Evolutionary conservation across 176 grass and related monocot genomes (phyloP).

Genomic region (Calamus simplicifolius): DNA sequence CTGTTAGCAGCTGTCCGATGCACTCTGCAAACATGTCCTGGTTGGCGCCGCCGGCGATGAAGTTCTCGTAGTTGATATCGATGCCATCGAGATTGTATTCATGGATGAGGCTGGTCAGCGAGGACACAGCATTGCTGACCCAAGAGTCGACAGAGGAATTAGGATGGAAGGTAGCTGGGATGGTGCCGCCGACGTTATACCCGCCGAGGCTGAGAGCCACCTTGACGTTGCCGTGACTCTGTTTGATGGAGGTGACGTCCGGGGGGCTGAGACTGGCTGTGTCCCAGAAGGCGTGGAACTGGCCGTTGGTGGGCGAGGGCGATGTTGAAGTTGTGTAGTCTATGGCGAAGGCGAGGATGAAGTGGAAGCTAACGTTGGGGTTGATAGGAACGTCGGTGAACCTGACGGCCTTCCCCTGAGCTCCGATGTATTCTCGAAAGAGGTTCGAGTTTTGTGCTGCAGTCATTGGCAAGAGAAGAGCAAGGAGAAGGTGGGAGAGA

Average conservation of each 20-base stretch:
- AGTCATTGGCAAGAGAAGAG: slow-evolving; percentile 15
- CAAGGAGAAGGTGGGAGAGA: slow-evolving; percentile 22
- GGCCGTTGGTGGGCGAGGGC: slow-evolving; percentile 48
- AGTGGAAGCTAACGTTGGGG: slow-evolving; percentile 40
- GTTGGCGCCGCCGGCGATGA: slow-evolving; percentile 28
- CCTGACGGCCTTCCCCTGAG: slow-evolving; percentile 43
- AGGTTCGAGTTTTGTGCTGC: slow-evolving; percentile 45
- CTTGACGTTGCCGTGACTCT: slow-evolving; percentile 45
- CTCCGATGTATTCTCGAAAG: slow-evolving; percentile 85
- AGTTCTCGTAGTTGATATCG: slow-evolving; percentile 65
- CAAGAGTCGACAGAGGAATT: slow-evolving; percentile 60
- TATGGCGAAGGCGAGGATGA: slow-evolving; percentile 61
- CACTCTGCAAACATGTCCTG: slow-evolving; percentile 61
- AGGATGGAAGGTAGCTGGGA: slow-evolving; percentile 42
- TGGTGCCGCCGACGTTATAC: slow-evolving; percentile 22
- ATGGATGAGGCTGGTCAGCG: slow-evolving; percentile 38
- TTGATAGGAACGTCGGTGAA: slow-evolving; percentile 76
- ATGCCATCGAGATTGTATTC: slow-evolving; percentile 59
- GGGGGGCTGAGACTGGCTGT: slow-evolving; percentile 28
- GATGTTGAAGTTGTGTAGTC: slow-evolving; percentile 49
- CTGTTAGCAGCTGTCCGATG: slow-evolving; percentile 44
- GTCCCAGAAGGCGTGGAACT: slow-evolving; percentile 75
- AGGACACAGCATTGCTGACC: slow-evolving; percentile 56
- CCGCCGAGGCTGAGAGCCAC: slow-evolving; percentile 73
- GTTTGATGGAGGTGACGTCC: slow-evolving; percentile 41